A percentile compares a stretch with the other conserved stretches of the same genome.
Evolutionary conservation across 306 rosid species (phyloP).

Genomic region (Senna tora): DNA sequence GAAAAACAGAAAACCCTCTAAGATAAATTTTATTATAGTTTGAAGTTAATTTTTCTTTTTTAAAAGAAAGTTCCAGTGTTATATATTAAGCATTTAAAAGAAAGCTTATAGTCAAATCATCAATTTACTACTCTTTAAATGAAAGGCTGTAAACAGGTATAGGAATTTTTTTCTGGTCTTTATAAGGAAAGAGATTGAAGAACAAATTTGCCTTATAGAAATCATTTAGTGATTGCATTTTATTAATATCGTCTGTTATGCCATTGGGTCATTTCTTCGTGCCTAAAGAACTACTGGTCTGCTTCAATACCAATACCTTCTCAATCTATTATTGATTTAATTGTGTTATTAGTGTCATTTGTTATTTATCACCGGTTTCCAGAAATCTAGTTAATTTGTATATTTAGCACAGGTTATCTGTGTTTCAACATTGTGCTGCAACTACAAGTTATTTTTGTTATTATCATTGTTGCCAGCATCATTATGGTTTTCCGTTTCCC

Average conservation of each 20-base stretch:
- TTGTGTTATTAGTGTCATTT: background rate
- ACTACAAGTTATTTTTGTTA: conserved; percentile 7
- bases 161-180: background rate
- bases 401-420: conserved; percentile 8
- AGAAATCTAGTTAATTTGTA: conserved; percentile 1
- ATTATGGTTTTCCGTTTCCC: background rate
- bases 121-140: background rate
- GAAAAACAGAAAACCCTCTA: no score
- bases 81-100: background rate
- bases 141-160: conserved; percentile 2
- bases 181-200: background rate
- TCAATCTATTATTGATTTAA: conserved; percentile 3
- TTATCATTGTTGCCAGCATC: background rate
- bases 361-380: background rate
- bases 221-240: conserved; percentile 2
- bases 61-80: background rate
- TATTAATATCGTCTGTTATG: conserved; percentile 13
- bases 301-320: conserved; percentile 4
- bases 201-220: background rate
- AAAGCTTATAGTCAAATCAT: conserved; percentile 1
- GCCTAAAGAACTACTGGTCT: conserved; percentile 1
- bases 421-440: conserved; percentile 18
- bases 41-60: background rate
- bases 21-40: background rate
- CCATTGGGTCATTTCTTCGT: conserved; percentile 4